A percentile compares a stretch with the other conserved stretches of the same genome.
These are phyloP conservation scores for Mycothermus thermophilus DNA, from an alignment of 495 filamentous ascomycete genomes.

Conservation along the genomic window DNA sequence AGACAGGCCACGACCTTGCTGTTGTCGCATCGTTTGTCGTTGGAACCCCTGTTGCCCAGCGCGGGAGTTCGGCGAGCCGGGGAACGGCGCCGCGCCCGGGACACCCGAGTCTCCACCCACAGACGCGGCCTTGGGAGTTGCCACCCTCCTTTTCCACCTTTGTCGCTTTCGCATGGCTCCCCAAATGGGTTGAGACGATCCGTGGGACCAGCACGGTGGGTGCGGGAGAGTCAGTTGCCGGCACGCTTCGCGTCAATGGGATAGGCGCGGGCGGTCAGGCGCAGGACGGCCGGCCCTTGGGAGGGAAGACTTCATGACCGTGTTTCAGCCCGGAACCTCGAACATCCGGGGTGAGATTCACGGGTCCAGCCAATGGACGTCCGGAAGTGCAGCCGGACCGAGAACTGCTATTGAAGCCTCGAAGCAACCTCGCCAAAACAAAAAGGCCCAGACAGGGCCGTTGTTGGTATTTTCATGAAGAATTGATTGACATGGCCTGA, in stretches of 20 bases:
- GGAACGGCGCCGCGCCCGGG: too few relatives aligned
- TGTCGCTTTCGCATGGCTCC: background rate
- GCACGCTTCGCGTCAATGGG: background rate
- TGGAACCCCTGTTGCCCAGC: background rate
- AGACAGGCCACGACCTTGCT: slow-evolving; percentile 5
- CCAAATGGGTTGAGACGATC: background rate
- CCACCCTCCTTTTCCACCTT: too few relatives aligned
- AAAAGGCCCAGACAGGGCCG: too few relatives aligned
- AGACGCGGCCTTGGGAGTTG: too few relatives aligned
- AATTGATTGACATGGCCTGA: too few relatives aligned
- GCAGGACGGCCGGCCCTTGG: too few relatives aligned
- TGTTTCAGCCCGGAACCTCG: slow-evolving; percentile 2
- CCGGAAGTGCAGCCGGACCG: background rate
- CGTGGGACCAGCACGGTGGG: background rate
- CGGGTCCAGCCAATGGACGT: background rate
- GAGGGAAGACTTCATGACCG: too few relatives aligned
- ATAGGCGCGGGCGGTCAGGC: too few relatives aligned
- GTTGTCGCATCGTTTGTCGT: background rate
- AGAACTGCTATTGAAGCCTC: background rate
- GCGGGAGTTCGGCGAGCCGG: too few relatives aligned
- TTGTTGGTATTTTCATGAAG: too few relatives aligned
- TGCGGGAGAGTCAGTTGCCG: background rate
- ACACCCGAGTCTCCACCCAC: too few relatives aligned
- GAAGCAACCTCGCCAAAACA: too few relatives aligned
- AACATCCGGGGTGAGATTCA: background rate